Evolutionary conservation across 116 monocot species (phyloP).

Genomic region (Dioscorea cayenensis): DNA sequence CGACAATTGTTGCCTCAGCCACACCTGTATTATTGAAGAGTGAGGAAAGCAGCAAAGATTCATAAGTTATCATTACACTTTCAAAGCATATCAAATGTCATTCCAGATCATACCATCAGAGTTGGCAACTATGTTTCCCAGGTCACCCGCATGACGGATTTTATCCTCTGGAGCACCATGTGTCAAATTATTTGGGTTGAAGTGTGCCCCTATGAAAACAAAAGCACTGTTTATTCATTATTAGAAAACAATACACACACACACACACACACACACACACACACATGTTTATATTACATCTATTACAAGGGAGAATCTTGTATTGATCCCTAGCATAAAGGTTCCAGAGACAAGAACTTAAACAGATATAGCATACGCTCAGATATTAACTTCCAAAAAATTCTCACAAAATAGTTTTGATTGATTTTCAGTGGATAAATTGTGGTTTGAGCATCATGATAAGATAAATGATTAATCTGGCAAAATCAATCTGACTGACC

Average conservation of each 20-base stretch:
- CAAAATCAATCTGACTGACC: slow-evolving; percentile 23
- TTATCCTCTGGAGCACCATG: slow-evolving; percentile 88
- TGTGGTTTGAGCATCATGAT: background rate
- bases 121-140: slow-evolving; percentile 88
- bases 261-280: too few species aligned
- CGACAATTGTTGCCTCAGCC: slow-evolving; percentile 78
- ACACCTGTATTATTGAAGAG: slow-evolving; percentile 34
- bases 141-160: slow-evolving; percentile 94
- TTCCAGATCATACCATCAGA: slow-evolving; percentile 37
- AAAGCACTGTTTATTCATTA: background rate
- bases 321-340: background rate
- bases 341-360: background rate
- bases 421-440: background rate
- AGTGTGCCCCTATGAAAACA: slow-evolving; percentile 66
- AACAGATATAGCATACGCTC: too few species aligned
- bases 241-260: background rate
- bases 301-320: background rate
- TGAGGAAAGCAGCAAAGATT: background rate
- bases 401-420: background rate
- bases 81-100: background rate
- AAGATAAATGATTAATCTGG: background rate
- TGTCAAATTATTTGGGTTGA: slow-evolving; percentile 63
- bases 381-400: too few species aligned
- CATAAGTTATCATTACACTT: slow-evolving; percentile 8
- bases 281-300: background rate